Evolutionary conservation across 1,284 basidiomycete genomes (phyloP).

Genomic region (Boletus smithii): DNA sequence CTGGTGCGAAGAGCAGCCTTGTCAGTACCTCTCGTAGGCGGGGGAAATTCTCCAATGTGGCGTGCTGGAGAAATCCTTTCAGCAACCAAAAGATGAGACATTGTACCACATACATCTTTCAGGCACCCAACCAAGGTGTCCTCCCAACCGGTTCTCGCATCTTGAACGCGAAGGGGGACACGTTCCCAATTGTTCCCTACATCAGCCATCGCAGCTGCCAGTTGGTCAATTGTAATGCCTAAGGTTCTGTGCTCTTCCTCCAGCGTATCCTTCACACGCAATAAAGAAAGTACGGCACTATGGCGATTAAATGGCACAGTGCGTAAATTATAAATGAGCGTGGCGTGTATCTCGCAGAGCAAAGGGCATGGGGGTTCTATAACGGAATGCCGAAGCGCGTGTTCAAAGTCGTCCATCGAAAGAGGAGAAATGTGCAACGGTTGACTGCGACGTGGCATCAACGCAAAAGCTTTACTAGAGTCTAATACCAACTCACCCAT

Average conservation of each 20-base stretch:
- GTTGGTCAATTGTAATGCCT: conserved; percentile 56
- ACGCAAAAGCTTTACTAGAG: not conserved
- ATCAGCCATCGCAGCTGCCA: conserved; percentile 64
- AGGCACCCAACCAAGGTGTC: conserved; percentile 82
- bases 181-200: conserved; percentile 81
- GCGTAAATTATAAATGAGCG: conserved; percentile 84
- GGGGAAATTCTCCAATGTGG: conserved; percentile 71
- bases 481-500: conserved; percentile 60
- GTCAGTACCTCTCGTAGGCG: conserved; percentile 72
- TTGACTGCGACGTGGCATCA: conserved; percentile 49
- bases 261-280: conserved; percentile 43
- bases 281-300: conserved; percentile 64
- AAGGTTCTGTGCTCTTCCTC: conserved; percentile 42
- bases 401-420: conserved; percentile 91
- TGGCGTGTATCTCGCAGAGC: conserved; percentile 85
- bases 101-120: conserved; percentile 69
- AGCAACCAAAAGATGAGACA: conserved; percentile 10
- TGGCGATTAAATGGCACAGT: conserved; percentile 73
- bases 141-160: conserved; percentile 80
- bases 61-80: conserved; percentile 54
- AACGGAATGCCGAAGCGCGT: conserved; percentile 76
- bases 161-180: conserved; percentile 60
- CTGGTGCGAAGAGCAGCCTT: conserved; percentile 68
- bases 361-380: conserved; percentile 72
- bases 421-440: conserved; percentile 88